Evolutionary conservation across 768 basidiomycete species (phyloP).

Genomic region (Leccinum rimulosum): DNA sequence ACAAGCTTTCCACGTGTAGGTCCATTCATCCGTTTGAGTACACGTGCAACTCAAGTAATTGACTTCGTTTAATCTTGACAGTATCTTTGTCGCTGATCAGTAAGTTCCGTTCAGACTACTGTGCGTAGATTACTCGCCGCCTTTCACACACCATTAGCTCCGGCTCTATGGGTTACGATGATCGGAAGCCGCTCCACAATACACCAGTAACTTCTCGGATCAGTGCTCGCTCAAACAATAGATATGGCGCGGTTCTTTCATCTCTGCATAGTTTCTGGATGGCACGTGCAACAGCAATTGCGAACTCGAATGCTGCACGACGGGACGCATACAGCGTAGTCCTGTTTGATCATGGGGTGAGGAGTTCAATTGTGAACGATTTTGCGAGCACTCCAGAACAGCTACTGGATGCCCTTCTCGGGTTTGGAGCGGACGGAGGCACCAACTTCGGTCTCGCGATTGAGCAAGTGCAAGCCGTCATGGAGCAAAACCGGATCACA

Average conservation of each 20-base stretch:
- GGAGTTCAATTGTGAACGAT: constrained; percentile 41
- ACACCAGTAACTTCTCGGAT: constrained; percentile 44
- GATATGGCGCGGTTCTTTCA: constrained; percentile 59
- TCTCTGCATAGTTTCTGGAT: constrained; percentile 56
- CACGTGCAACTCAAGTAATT: not conserved
- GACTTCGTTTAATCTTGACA: constrained; percentile 15
- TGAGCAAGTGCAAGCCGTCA: constrained; percentile 30
- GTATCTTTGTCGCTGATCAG: constrained; percentile 58
- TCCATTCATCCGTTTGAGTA: not conserved
- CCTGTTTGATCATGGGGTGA: constrained; percentile 36
- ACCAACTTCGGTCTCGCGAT: constrained; percentile 48
- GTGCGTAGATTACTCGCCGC: not conserved
- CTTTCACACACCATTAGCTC: constrained; percentile 36
- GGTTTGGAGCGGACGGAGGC: constrained; percentile 29
- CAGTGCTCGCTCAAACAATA: constrained; percentile 37
- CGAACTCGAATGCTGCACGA: constrained; percentile 29
- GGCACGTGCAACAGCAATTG: constrained; percentile 43
- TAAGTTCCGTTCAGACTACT: constrained; percentile 10
- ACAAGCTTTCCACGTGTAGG: constrained; percentile 61
- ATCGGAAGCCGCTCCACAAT: constrained; percentile 43
- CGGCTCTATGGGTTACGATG: constrained; percentile 44
- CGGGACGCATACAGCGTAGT: constrained; percentile 58
- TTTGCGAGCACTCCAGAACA: constrained; percentile 43
- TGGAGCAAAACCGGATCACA: constrained; percentile 49
- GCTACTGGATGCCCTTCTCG: constrained; percentile 40